Base-by-base conservation (phyloP, 768 basidiomycete genomes). In the Hortiboletus campestris region DNA sequence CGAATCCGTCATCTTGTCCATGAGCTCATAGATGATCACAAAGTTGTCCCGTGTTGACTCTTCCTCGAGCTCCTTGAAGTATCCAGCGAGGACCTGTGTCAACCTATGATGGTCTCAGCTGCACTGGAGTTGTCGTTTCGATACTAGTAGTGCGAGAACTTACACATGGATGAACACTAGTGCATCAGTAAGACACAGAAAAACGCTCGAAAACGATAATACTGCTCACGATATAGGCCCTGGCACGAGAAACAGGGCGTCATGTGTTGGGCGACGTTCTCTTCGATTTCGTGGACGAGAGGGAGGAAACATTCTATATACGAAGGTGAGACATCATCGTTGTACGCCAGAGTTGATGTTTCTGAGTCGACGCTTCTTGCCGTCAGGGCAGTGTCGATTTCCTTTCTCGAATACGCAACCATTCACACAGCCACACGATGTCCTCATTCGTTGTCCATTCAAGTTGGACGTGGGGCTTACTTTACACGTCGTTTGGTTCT, bases 1-100 rank as follows among this genome's bases (percentile, higher is more conserved):
- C 97, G 74, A 97, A 99, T 99, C 97, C 94, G 98, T 98, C 93
- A 98, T 98, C 79, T 99, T 97, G 67, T 98, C 96, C 78, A 99
- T 82, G 51, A 98, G 84, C 71, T 98, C 96, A 73, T 97, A 99
- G 48, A 99, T 97, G 69, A 99, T 97, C 40, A 99, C 97, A 69
- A 99, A 99, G 69, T 99, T 99, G 74, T 99, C 97, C 10, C 97
- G 82, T 68, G 98, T 98, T 46, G 92, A 95, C 78, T 99, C 97
- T 68, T 98, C 97, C 70, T 99, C 97, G 38, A 98, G 86, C 70
- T 98, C 97, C 72, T 98, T 99, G 81, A 99, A 99, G 80, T 99
- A 99, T 69, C 98, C 97, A 50, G 95, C 82, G 53, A 99, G 80
- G 7, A 98, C 96, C 70, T 93, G 84, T 0, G 87, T 88, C 52